These are phyloP conservation scores for Apiospora aurea DNA, from an alignment of 2,329 filamentous ascomycete genomes.

Conservation along the genomic window DNA sequence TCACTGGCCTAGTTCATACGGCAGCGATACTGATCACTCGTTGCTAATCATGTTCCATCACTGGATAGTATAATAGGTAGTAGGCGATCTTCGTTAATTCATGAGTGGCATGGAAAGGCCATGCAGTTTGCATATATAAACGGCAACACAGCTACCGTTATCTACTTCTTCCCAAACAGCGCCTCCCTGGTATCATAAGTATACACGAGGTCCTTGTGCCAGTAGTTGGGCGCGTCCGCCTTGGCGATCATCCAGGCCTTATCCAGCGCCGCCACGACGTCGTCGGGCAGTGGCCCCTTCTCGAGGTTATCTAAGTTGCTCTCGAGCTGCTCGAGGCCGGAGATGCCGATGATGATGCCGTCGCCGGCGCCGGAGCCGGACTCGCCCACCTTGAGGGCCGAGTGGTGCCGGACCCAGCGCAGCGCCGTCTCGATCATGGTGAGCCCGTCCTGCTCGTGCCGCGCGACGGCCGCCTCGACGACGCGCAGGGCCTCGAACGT, in stretches of 20 bases:
- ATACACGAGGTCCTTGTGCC: conserved; percentile 69
- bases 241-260: conserved; percentile 79
- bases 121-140: not conserved
- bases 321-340: conserved; percentile 63
- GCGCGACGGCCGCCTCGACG: conserved; percentile 71
- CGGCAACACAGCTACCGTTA: not conserved
- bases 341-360: conserved; percentile 67
- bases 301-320: conserved; percentile 65
- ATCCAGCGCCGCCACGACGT: conserved; percentile 77
- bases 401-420: conserved; percentile 78
- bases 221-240: conserved; percentile 58
- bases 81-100: not conserved
- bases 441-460: conserved; percentile 60
- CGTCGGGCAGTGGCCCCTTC: conserved; percentile 77
- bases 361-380: conserved; percentile 57
- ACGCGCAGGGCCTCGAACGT: conserved; percentile 69
- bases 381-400: conserved; percentile 48
- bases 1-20: no score
- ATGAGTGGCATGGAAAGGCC: not conserved
- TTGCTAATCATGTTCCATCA: no score
- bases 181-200: conserved; percentile 69
- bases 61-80: no score
- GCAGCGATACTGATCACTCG: no score
- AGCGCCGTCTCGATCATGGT: conserved; percentile 76
- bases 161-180: conserved; percentile 59